Conservation (phyloP, 352 stramenopile species). For the Hyaloperonospora brassicae region DNA sequence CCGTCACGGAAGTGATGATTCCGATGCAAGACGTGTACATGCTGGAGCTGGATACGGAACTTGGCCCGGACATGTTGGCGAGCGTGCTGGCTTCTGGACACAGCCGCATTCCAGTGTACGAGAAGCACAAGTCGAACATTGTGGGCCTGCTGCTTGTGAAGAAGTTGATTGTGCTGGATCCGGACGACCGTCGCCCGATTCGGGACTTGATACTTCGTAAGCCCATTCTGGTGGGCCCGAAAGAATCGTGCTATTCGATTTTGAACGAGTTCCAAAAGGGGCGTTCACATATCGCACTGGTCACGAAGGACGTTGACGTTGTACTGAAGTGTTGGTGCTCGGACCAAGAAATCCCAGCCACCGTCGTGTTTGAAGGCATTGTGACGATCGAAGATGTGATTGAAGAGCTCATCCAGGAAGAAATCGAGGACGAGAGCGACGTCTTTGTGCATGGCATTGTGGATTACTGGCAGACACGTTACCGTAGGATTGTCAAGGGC, state of each 20-base stretch:
- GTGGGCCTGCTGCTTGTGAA: slow-evolving; percentile 84
- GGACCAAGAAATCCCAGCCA: slow-evolving; percentile 31
- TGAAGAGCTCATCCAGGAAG: slow-evolving; percentile 88
- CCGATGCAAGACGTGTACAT: slow-evolving; percentile 82
- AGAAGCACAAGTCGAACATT: slow-evolving; percentile 65
- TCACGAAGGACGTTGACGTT: slow-evolving; percentile 46
- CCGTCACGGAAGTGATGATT: slow-evolving; percentile 84
- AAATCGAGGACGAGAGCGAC: slow-evolving; percentile 89
- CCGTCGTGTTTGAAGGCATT: slow-evolving; percentile 78
- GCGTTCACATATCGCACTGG: slow-evolving; percentile 72
- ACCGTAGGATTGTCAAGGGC: slow-evolving; percentile 22
- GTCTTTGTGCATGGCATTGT: slow-evolving; percentile 61
- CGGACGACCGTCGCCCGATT: slow-evolving; percentile 60
- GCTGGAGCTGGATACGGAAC: slow-evolving; percentile 67
- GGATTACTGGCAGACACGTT: slow-evolving; percentile 44
- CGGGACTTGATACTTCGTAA: slow-evolving; percentile 57
- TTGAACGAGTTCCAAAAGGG: slow-evolving; percentile 90
- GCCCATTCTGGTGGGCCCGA: slow-evolving; percentile 74
- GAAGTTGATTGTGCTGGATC: slow-evolving; percentile 86
- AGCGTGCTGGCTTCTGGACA: slow-evolving; percentile 84
- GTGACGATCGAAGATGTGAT: slow-evolving; percentile 91
- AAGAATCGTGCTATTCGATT: slow-evolving; percentile 80
- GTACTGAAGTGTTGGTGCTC: slow-evolving; percentile 53
- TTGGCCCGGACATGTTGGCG: slow-evolving; percentile 67
- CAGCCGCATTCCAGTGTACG: slow-evolving; percentile 87